phyloP scores from a whole-genome alignment of 495 filamentous ascomycete genomes.

The Daldinia childiae region DNA sequence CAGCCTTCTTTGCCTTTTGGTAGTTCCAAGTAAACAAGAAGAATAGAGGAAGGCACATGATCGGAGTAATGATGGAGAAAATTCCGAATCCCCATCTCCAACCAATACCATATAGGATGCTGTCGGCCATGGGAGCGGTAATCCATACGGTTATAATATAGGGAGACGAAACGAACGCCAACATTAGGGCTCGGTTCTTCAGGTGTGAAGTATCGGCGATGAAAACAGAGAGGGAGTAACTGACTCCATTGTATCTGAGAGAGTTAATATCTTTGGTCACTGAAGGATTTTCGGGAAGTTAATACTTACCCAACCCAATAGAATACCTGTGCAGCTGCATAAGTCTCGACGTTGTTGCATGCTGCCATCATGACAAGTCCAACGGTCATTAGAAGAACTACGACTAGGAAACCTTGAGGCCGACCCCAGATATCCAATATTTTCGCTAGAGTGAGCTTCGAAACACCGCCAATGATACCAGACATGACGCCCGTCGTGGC shows the following conservation, averaged over 20 bases:
- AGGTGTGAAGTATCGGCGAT: conserved; percentile 72
- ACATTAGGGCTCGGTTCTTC: conserved; percentile 69
- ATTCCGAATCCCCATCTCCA: conserved; percentile 73
- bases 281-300: neutral
- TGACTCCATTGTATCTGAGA: conserved; percentile 64
- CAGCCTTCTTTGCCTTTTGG: conserved; percentile 58
- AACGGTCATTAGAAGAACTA: conserved; percentile 51
- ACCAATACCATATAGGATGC: conserved; percentile 55
- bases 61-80: conserved; percentile 67
- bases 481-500: conserved; percentile 60
- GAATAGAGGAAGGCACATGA: conserved; percentile 64
- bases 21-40: conserved; percentile 64
- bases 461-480: conserved; percentile 67
- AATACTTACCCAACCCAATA: conserved; percentile 55
- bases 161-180: conserved; percentile 70
- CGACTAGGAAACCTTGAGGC: conserved; percentile 57
- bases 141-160: conserved; percentile 71
- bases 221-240: conserved; percentile 67
- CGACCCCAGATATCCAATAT: conserved; percentile 72
- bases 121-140: conserved; percentile 56
- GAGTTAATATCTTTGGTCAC: conserved; percentile 23
- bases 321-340: conserved; percentile 64
- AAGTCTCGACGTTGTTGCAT: conserved; percentile 60
- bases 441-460: conserved; percentile 70
- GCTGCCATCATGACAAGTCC: conserved; percentile 64